Base-by-base conservation (phyloP, 2,329 filamentous ascomycete species). In the Sporothrix dimorphospora region DNA sequence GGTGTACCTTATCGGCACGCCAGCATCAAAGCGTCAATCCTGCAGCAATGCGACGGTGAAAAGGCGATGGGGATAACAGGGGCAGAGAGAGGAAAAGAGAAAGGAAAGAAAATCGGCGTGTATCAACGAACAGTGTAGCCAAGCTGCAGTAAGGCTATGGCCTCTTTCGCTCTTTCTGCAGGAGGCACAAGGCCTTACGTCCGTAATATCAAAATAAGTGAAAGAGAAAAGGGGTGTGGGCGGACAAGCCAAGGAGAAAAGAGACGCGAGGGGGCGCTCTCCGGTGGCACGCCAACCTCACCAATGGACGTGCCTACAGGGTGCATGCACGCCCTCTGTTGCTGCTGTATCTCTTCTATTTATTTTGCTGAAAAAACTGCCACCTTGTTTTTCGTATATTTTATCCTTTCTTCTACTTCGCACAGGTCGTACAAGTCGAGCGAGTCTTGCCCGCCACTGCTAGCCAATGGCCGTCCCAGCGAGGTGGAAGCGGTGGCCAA, bases 1-100 rank as follows among this genome's bases (percentile, higher is more conserved):
- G 69, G 53, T 73, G 73, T 73, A 76, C 76, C 73, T 75, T 72
- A 77, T 76, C 75, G 61, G 70, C 34, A 55, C 49, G 34, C 12
- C 40, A 42, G 38, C 16, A 51, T 24, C 14, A 21, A 42, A 45
- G 9, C 3, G 24, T 69, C 61, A 76, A 77, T 77, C 76, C 76
- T 78, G 76, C 76, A 49, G 11, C n/a, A 16, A 38, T 24, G 24
- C 27, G 59, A 21, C 14, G 45, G 21, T 49, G 42, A 34, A 12
- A 7, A 19, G 4, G 12, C 0, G 24, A 30, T 30, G 27, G 19
- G 16, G 16, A 4, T n/a, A 3, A 14, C 3, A n/a, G 7, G 27
- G 16, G 27, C 30, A 19, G 14, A 19, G 12, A 47, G 16, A 47
- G 14, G 42, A 4, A 47, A 47, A 47, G 47, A 8, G 47, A 8